Conservation (phyloP, 352 stramenopile species). For the Phytopythium aichiense region DNA sequence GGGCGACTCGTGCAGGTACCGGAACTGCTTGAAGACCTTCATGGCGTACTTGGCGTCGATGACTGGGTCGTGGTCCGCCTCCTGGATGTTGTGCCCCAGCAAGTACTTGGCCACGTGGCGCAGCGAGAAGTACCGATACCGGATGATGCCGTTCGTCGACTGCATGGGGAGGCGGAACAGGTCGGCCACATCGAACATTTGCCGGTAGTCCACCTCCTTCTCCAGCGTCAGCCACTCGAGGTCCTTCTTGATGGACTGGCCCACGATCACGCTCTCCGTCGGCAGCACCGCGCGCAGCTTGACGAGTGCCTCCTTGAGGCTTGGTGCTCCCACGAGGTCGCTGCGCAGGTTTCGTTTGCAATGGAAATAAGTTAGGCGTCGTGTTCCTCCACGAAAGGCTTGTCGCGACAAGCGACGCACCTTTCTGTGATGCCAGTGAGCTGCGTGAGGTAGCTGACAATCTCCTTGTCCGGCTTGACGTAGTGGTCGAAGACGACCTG, state of each 20-base stretch:
- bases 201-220: conserved; percentile 81
- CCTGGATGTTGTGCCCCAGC: conserved; percentile 78
- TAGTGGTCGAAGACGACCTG: conserved; percentile 84
- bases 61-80: conserved; percentile 79
- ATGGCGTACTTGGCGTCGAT: conserved; percentile 87
- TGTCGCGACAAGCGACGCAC: conserved; percentile 16
- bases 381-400: too few relatives aligned
- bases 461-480: conserved; percentile 80
- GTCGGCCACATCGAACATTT: conserved; percentile 80
- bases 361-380: too few relatives aligned
- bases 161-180: conserved; percentile 83
- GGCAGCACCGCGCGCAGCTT: conserved; percentile 76
- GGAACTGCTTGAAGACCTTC: conserved; percentile 87
- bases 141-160: conserved; percentile 61
- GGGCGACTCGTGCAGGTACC: conserved; percentile 73
- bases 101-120: conserved; percentile 82
- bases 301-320: conserved; percentile 68
- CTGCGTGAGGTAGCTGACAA: conserved; percentile 90
- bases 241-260: conserved; percentile 92
- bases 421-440: conserved; percentile 85
- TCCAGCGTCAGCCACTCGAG: conserved; percentile 87
- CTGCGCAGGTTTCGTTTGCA: conserved; percentile 13
- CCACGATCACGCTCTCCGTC: conserved; percentile 85
- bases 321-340: conserved; percentile 57
- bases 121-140: conserved; percentile 83